Percentiles rank a stretch among this genome's conserved stretches.
phyloP scores from a whole-genome alignment of 768 basidiomycete genomes.

The Flagelloscypha sp. region DNA sequence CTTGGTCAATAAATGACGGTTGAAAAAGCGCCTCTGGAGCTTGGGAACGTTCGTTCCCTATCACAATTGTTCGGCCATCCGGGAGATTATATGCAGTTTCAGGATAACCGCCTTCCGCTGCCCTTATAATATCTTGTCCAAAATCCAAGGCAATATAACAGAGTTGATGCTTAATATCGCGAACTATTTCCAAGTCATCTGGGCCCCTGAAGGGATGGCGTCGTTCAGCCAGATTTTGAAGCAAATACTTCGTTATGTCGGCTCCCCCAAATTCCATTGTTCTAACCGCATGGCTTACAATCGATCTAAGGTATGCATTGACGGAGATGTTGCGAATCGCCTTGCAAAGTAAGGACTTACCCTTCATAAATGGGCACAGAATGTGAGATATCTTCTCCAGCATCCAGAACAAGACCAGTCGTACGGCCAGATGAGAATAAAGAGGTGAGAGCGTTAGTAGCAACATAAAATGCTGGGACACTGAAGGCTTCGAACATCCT shows the following conservation, averaged over 20 bases:
- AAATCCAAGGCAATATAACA: constrained; percentile 94
- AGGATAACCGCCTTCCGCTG: constrained; percentile 78
- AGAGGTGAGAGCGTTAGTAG: constrained; percentile 69
- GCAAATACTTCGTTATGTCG: constrained; percentile 78
- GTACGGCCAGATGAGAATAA: constrained; percentile 92
- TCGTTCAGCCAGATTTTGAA: too few relatives aligned
- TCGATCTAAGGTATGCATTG: constrained; percentile 47
- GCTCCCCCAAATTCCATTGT: constrained; percentile 90
- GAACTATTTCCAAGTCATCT: too few relatives aligned
- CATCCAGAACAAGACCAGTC: constrained; percentile 91
- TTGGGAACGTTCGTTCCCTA: too few relatives aligned
- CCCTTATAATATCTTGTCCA: constrained; percentile 87
- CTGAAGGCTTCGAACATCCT: constrained; percentile 80
- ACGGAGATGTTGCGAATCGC: not conserved
- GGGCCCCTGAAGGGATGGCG: too few relatives aligned
- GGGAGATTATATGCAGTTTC: constrained; percentile 95
- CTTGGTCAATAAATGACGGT: constrained; percentile 54
- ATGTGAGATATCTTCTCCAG: constrained; percentile 94
- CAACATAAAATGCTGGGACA: constrained; percentile 66
- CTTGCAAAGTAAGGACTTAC: too few relatives aligned
- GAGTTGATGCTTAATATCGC: too few relatives aligned
- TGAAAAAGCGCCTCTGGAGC: constrained; percentile 52
- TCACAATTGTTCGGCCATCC: too few relatives aligned
- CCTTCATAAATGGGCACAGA: constrained; percentile 96
- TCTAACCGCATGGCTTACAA: constrained; percentile 86